Percentiles rank a stretch among this genome's conserved stretches.
phyloP scores from a whole-genome alignment of 2,329 filamentous ascomycete species.

The Blastomyces silverae region DNA sequence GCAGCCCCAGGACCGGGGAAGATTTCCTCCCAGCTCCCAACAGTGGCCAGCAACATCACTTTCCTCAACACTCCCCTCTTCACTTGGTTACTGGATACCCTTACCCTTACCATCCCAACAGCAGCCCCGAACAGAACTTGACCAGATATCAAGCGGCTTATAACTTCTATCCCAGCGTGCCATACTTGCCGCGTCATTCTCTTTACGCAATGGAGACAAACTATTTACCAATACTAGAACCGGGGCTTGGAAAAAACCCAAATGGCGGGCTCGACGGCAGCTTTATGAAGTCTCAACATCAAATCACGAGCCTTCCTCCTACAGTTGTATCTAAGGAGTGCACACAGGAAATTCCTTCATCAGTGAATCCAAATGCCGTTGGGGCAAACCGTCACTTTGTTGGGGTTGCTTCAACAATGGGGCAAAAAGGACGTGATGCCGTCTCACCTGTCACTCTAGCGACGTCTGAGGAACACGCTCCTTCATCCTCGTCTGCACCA shows the following conservation, averaged over 20 bases:
- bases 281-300: background rate
- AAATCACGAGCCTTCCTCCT: background rate
- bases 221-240: background rate
- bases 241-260: background rate
- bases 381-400: slow-evolving; percentile 4
- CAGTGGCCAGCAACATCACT: background rate
- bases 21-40: background rate
- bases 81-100: background rate
- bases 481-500: slow-evolving; percentile 12
- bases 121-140: background rate
- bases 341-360: too few relatives aligned
- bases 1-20: background rate
- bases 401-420: slow-evolving; percentile 1
- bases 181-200: background rate
- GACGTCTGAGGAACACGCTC: slow-evolving; percentile 3
- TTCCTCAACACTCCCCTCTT: background rate
- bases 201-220: background rate
- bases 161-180: background rate
- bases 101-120: background rate
- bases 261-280: background rate
- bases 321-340: background rate
- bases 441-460: slow-evolving; percentile 6
- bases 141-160: background rate
- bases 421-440: background rate
- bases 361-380: slow-evolving; percentile 6